Evolutionary conservation across 1,284 basidiomycete genomes (phyloP).

Genomic region (Uromyces viciae-fabae): DNA sequence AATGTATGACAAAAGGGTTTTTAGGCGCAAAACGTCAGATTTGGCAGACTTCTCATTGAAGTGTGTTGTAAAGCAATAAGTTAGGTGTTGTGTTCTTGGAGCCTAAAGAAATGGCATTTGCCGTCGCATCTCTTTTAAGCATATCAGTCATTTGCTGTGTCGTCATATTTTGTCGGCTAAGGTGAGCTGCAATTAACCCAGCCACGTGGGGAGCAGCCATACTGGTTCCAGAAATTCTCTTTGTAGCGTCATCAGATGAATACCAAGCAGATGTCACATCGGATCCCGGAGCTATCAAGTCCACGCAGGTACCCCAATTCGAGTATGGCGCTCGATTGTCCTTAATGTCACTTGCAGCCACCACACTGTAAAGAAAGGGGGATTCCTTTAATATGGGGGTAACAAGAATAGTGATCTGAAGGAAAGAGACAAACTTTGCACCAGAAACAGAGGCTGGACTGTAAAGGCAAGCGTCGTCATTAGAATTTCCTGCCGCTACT

Average conservation of each 20-base stretch:
- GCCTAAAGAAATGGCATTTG: neutral
- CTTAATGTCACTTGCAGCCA: constrained; percentile 46
- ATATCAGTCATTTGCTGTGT: constrained; percentile 24
- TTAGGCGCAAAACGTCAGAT: no score
- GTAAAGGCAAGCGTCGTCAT: constrained; percentile 46
- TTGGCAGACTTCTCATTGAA: no score
- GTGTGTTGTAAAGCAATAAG: constrained; percentile 26
- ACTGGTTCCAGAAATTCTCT: constrained; percentile 55
- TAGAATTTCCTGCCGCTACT: constrained; percentile 47
- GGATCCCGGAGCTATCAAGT: constrained; percentile 54
- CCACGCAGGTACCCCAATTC: constrained; percentile 51
- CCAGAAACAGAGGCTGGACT: constrained; percentile 44
- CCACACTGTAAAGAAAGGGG: constrained; percentile 32
- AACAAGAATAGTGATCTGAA: neutral
- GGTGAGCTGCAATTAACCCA: constrained; percentile 53
- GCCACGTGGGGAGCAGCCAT: constrained; percentile 56
- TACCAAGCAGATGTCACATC: constrained; percentile 55
- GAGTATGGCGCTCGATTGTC: constrained; percentile 46
- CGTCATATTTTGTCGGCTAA: constrained; percentile 26
- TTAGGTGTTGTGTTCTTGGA: constrained; percentile 1
- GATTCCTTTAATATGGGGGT: neutral
- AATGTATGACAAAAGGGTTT: no score
- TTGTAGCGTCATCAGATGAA: constrained; percentile 52
- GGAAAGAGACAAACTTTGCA: constrained; percentile 20
- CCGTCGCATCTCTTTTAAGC: constrained; percentile 26